Conservation (phyloP, 2,329 filamentous ascomycete genomes). For the Aspergillus hortae region DNA sequence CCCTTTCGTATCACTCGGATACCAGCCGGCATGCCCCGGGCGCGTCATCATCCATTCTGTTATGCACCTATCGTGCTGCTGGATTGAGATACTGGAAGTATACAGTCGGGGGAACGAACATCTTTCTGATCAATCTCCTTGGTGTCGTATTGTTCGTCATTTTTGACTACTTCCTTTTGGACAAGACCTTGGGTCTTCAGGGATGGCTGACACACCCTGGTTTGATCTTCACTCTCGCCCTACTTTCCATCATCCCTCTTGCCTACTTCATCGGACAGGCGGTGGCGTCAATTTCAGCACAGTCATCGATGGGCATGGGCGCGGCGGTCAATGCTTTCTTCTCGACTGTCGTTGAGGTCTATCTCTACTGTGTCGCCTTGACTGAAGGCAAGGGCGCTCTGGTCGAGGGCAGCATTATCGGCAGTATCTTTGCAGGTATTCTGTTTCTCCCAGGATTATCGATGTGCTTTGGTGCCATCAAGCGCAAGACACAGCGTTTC, state of each 20-base stretch:
- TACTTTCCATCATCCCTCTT: constrained; percentile 91
- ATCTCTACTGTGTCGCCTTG: constrained; percentile 91
- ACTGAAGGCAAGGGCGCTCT: constrained; percentile 88
- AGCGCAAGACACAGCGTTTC: constrained; percentile 96
- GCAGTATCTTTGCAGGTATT: constrained; percentile 95
- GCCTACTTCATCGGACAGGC: constrained; percentile 99
- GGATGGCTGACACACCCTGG: constrained; percentile 75
- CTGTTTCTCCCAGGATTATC: constrained; percentile 90
- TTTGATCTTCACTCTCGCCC: constrained; percentile 76
- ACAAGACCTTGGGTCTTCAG: constrained; percentile 64
- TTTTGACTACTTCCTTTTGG: constrained; percentile 82
- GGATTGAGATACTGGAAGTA: constrained; percentile 99
- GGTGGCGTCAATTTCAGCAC: constrained; percentile 95
- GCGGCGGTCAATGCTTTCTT: constrained; percentile 98
- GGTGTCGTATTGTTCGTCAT: constrained; percentile 92
- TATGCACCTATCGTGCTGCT: constrained; percentile 95
- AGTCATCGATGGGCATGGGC: constrained; percentile 96
- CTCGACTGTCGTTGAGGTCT: constrained; percentile 95
- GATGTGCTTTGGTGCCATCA: constrained; percentile 98
- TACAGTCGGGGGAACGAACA: constrained; percentile 96
- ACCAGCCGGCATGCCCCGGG: constrained; percentile 66
- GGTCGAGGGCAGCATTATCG: constrained; percentile 94
- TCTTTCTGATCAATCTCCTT: constrained; percentile 97
- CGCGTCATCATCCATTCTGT: constrained; percentile 77
- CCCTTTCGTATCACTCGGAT: constrained; percentile 89